Evolutionary conservation across 2,329 filamentous ascomycete species (phyloP), one percentile per base, ranked within the genome.

Genomic region (Fusarium sambucinum): DNA sequence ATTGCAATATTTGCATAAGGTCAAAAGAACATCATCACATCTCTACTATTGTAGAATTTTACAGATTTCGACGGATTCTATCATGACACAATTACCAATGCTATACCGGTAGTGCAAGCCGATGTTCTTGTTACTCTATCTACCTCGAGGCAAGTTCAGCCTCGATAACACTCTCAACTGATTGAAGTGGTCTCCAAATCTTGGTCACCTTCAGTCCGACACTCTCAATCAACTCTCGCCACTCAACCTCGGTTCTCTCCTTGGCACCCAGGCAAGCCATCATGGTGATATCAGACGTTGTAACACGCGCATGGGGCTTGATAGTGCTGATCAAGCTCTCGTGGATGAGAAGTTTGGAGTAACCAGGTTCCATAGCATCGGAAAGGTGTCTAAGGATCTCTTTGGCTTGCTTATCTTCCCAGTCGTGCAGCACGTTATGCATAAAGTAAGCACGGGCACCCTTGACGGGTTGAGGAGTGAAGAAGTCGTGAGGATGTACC

Each of bases 381-480:
- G 55, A 53, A 9, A 70, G 47, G 4, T 69, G 50, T 5, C 60
- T 51, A 11, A 80, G 68, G 21, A 84, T 83, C n/a, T 65, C 59
- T 2, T 68, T 57, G 0, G 76, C 72, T 14, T 81, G 73, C 3
- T 75, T 75, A 27, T 85, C 81, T 0, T 80, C 76, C 83, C 83
- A 86, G 69, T 85, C 82, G 64, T 86, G 84, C 5, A 86, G 68
- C 21, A 86, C 83, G 59, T 79, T 78, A 29, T 83, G 81, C 63
- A 86, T 76, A 40, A 85, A 76, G 66, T 84, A 86, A 65, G 71
- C 75, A 8, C 76, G 76, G 1, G 81, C 81, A 5, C 80, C 81
- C 25, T 73, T 76, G 10, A 83, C 63, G 0, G 79, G 80, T 53
- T 83, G 80, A 7, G 77, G 73, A 0, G 73, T 77, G 55, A 82